Percentiles rank a stretch among this genome's conserved stretches.
Conservation (phyloP, 805 yeast species). For the Lipomyces chichibuensis region DNA sequence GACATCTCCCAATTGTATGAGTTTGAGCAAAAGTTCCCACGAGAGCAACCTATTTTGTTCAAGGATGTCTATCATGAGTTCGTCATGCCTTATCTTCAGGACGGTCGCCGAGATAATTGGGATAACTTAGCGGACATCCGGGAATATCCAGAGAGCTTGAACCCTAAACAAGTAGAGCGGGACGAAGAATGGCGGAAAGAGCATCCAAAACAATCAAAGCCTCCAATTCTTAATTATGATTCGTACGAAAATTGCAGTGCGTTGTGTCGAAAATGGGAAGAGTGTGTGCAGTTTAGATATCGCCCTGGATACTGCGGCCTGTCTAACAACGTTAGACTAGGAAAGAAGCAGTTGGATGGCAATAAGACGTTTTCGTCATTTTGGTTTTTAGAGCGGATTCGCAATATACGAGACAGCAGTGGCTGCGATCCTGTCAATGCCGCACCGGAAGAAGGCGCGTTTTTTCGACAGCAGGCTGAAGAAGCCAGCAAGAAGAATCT, state of each 20-base stretch:
- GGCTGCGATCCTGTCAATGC: constrained; percentile 37
- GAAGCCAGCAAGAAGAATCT: background rate
- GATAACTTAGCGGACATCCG: constrained; percentile 34
- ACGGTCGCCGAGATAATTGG: constrained; percentile 39
- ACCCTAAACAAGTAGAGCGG: no score
- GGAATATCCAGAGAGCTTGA: background rate
- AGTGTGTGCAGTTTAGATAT: constrained; percentile 22
- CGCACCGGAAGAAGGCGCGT: constrained; percentile 13
- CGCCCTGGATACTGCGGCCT: constrained; percentile 18
- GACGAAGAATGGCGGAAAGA: background rate
- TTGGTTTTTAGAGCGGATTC: constrained; percentile 44
- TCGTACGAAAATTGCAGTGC: constrained; percentile 22
- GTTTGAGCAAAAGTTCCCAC: constrained; percentile 41
- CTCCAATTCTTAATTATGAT: constrained; percentile 7
- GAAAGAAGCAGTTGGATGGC: constrained; percentile 16
- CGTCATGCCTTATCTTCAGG: constrained; percentile 39
- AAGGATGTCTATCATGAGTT: constrained; percentile 35
- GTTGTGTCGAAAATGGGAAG: constrained; percentile 33
- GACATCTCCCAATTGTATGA: constrained; percentile 39
- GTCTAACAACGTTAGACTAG: constrained; percentile 20
- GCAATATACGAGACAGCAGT: constrained; percentile 33
- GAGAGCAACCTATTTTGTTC: constrained; percentile 35
- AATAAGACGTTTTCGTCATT: constrained; percentile 39
- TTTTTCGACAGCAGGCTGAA: background rate
- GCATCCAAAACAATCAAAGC: background rate